Base-by-base conservation (phyloP, 2,329 filamentous ascomycete species). In the Penicillium sp. region DNA sequence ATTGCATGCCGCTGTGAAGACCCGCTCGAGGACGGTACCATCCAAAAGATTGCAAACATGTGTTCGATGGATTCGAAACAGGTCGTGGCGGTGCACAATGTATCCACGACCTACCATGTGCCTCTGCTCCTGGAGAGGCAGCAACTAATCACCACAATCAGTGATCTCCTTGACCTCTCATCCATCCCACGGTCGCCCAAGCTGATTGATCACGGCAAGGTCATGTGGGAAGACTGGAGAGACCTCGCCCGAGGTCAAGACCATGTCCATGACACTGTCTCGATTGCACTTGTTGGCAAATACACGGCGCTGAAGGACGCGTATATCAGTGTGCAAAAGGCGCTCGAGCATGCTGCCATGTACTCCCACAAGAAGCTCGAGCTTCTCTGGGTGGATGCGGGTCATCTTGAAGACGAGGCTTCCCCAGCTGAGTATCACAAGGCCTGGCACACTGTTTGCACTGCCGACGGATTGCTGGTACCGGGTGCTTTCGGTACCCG, bases 1-100 rank as follows among this genome's bases (percentile, higher is more conserved):
- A 92, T 96, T 67, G 92, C 90, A 10, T 96, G 92, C 62, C 85
- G 92, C 36, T 96, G 90, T 63, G 83, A 90, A 56, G 74, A 75
- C 35, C 76, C 82, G 9, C 77, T 96, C 5, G 82, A 86, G 32
- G 72, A 79, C 25, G 68, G 71, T 6, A 90, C 87, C 1, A 80
- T 90, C 33, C 75, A 83, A 47, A 96, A 98, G 70, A 87, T 98
- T 47, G 88, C 90, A 44, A 78, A 79, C 56, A 86, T 82, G 67
- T 96, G 90, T 64, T 86, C 95, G 59, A 83, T 95, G 32, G 85
- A 93, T 37, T 69, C 76, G 8, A 76, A 88, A 50, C 87, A 95
- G 60, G 87, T 96, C 29, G 72, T 96, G 46, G 84, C 79, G 8
- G 89, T 98, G 8, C 82, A 84, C 52, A 84, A 96, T 62, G 86